These are phyloP conservation scores for Apiospora koreana DNA, from an alignment of 2,329 filamentous ascomycete species.

Conservation along the genomic window DNA sequence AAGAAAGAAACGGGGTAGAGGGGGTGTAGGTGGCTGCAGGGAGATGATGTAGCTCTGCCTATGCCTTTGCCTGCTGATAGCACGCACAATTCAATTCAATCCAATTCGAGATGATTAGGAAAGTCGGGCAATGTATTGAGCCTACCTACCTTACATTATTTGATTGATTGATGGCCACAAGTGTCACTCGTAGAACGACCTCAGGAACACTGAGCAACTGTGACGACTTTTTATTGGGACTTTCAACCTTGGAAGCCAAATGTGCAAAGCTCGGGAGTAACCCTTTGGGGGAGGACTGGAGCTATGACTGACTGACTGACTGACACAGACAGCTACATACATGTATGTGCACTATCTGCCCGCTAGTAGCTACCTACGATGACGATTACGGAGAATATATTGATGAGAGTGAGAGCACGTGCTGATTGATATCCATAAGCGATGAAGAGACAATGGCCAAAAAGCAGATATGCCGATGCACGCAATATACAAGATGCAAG, in stretches of 20 bases:
- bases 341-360: background rate
- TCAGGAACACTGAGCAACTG: background rate
- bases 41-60: background rate
- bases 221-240: too few relatives aligned
- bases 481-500: too few relatives aligned
- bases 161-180: background rate
- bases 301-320: background rate
- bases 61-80: background rate
- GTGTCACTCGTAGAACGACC: background rate
- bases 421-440: background rate
- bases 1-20: background rate
- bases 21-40: background rate
- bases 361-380: background rate
- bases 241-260: too few relatives aligned
- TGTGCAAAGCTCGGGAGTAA: background rate
- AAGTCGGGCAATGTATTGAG: background rate
- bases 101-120: background rate
- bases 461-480: too few relatives aligned
- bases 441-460: background rate
- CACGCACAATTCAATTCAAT: background rate
- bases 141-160: background rate
- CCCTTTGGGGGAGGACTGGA: background rate
- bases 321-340: too few relatives aligned
- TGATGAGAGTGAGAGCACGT: too few relatives aligned
- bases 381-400: too few relatives aligned